Evolutionary conservation across 371 early-diverging fungal genomes (phyloP), one percentile per base, ranked within the genome.

Genomic region (Rhizomucor miehei): DNA sequence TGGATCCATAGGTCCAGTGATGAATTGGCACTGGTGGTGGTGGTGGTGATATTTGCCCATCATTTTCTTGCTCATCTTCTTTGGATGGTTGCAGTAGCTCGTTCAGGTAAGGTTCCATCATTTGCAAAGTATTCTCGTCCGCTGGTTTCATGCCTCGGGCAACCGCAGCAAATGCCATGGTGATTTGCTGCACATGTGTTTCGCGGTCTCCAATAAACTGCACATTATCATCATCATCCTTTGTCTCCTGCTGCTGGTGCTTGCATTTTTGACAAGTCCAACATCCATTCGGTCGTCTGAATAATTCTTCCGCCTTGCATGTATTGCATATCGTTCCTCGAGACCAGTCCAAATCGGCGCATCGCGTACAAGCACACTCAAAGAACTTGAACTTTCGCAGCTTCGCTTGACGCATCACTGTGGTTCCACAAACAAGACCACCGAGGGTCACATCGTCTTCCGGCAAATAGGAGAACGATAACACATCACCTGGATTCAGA

Each of bases 381-480:
- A 77, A 77, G 55, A 77, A 77, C 35, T 77, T 77, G 62, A 65
- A 77, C 25, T 67, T 59, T 40, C 59, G 51, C 1, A 73, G 48
- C 25, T 73, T 73, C 1, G 54, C 61, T 14, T 54, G 67, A 12
- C 77, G 72, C 39, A 58, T 44, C 9, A 48, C 35, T 3, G 62
- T 63, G 4, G 70, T 64, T 1, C 77, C 77, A 45, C 72, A 73
- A 6, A 77, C 47, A 19, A 77, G 48, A 10, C 77, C 77, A 17
- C 77, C 77, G 0, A 72, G 45, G 0, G 66, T 60, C 24, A 61
- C 53, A 17, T 69, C 72, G 37, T 77, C 74, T 51, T 77, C 77
- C 19, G 77, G 77, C 17, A 77, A 50, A 53, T 77, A 77, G 3
- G 70, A 73, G 47, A 71, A 73, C 1, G 73, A 63, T n/a, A 77